A percentile compares a stretch with the other conserved stretches of the same genome.
phyloP scores from a whole-genome alignment of 2,329 filamentous ascomycete species.

The Penicillium glabrum region DNA sequence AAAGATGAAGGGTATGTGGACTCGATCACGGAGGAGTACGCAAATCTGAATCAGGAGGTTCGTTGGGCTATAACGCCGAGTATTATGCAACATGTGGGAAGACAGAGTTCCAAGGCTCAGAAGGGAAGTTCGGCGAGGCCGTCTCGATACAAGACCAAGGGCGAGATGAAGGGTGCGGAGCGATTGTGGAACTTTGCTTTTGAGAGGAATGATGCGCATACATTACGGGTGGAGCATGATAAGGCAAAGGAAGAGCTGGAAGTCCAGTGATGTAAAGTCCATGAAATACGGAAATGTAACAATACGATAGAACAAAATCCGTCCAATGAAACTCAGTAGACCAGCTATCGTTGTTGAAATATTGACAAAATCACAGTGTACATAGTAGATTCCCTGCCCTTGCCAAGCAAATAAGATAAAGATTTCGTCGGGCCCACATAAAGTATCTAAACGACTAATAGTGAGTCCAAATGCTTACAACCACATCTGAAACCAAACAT shows the following conservation, averaged over 20 bases:
- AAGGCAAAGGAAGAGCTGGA: no score
- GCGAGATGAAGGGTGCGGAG: slow-evolving; percentile 1
- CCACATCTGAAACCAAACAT: not conserved
- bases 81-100: slow-evolving; percentile 47
- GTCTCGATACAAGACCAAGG: not conserved
- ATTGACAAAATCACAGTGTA: not conserved
- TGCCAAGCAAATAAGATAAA: not conserved
- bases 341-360: not conserved
- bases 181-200: slow-evolving; percentile 23
- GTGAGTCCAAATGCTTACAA: not conserved
- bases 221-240: not conserved
- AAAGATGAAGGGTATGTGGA: slow-evolving; percentile 39
- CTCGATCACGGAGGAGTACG: slow-evolving; percentile 43
- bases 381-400: not conserved
- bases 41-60: slow-evolving; percentile 36
- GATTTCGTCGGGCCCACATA: no score
- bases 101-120: slow-evolving; percentile 37
- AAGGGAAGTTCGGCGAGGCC: not conserved
- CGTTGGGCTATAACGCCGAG: slow-evolving; percentile 46
- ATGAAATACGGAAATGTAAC: no score
- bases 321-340: not conserved
- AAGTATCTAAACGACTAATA: not conserved
- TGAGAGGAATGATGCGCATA: slow-evolving; percentile 14
- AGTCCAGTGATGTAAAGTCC: no score
- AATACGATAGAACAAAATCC: no score